These are phyloP conservation scores for Alternaria ethzedia DNA, from an alignment of 2,329 filamentous ascomycete genomes.

Conservation along the genomic window DNA sequence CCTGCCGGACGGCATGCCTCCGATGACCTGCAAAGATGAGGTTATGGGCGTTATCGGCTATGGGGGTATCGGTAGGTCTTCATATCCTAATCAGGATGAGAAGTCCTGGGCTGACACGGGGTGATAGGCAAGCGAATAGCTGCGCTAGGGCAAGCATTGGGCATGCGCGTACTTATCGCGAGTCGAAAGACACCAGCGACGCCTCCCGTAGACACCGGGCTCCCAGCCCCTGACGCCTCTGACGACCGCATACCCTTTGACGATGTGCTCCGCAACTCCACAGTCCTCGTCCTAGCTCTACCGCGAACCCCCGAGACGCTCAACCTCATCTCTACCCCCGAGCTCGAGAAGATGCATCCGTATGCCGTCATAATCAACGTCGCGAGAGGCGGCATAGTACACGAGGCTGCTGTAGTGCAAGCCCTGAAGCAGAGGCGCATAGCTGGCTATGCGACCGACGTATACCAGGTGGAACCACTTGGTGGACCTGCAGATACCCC, in stretches of 20 bases:
- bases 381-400: conserved; percentile 58
- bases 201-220: conserved; percentile 9
- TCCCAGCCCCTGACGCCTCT: conserved; percentile 9
- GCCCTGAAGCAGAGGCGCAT: conserved; percentile 55
- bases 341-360: conserved; percentile 54
- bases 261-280: conserved; percentile 45
- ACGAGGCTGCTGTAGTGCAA: conserved; percentile 56
- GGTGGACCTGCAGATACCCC: conserved; percentile 50
- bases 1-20: conserved; percentile 47
- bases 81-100: conserved; percentile 10
- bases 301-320: conserved; percentile 42
- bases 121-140: conserved; percentile 52
- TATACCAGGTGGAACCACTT: conserved; percentile 57
- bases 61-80: conserved; percentile 53
- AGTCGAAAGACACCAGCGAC: conserved; percentile 43
- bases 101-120: conserved; percentile 14
- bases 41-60: conserved; percentile 59
- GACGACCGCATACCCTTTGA: conserved; percentile 46
- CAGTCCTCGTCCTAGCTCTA: conserved; percentile 48
- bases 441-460: conserved; percentile 59
- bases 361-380: conserved; percentile 58
- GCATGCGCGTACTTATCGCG: conserved; percentile 59
- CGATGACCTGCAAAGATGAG: conserved; percentile 57
- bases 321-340: conserved; percentile 44
- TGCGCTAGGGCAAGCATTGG: conserved; percentile 52